These are phyloP conservation scores for Fusarium miscanthi DNA, from an alignment of 2,329 filamentous ascomycete genomes.

Conservation along the genomic window DNA sequence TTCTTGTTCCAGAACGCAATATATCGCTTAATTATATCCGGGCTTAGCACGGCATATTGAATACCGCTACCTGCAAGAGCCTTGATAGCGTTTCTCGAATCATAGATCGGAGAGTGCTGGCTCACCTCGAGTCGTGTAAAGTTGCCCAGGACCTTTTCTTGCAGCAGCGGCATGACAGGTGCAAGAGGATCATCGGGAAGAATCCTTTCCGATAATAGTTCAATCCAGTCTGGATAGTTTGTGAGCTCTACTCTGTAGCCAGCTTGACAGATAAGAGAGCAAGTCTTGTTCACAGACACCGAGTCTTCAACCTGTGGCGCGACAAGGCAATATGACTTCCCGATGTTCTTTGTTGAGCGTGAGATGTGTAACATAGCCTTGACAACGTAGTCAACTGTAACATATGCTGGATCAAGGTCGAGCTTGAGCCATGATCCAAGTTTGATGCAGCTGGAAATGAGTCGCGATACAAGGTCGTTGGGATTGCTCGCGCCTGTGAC, in stretches of 20 bases:
- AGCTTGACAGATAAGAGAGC: background rate
- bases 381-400: slow-evolving; percentile 1
- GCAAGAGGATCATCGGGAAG: slow-evolving; percentile 1
- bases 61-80: background rate
- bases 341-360: background rate
- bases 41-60: background rate
- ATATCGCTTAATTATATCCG: background rate
- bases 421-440: slow-evolving; percentile 1
- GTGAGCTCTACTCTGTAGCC: background rate
- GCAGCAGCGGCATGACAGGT: background rate
- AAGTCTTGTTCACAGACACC: background rate
- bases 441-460: slow-evolving; percentile 3
- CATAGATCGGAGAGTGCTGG: background rate
- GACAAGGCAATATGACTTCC: background rate
- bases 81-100: background rate
- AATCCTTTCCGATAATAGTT: background rate
- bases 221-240: background rate
- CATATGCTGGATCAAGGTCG: background rate
- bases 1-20: slow-evolving; percentile 2
- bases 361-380: background rate
- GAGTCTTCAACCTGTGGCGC: background rate
- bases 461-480: slow-evolving; percentile 1
- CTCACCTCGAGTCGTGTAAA: slow-evolving; percentile 6
- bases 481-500: slow-evolving; percentile 1
- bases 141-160: background rate